Evolutionary conservation across 148 eudicot species (phyloP).

Genomic region (Linanthus parryae): DNA sequence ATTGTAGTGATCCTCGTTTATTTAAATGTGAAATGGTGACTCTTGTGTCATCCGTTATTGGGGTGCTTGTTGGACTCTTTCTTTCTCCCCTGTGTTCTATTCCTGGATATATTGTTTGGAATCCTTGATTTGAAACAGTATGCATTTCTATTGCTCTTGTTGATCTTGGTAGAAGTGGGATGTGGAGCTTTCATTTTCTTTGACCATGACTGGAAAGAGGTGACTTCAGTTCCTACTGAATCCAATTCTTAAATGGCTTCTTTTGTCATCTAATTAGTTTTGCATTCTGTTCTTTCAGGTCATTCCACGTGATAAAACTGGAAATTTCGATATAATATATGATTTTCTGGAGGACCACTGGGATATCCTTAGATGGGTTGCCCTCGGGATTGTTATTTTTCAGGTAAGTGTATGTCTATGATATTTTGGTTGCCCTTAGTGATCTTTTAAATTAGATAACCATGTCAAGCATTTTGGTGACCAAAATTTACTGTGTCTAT

Average conservation of each 20-base stretch:
- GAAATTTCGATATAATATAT: slow-evolving; percentile 65
- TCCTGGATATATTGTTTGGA: slow-evolving; percentile 6
- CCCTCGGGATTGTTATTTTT: slow-evolving; percentile 81
- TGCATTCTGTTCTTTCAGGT: slow-evolving; percentile 28
- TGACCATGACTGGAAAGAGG: slow-evolving; percentile 75
- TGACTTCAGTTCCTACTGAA: slow-evolving; percentile 23
- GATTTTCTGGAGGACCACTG: slow-evolving; percentile 70
- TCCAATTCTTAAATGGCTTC: slow-evolving; percentile 3
- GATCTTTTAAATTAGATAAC: too few relatives aligned
- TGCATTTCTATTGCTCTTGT: slow-evolving; percentile 60
- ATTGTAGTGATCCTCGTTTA: too few relatives aligned
- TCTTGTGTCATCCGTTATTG: too few relatives aligned
- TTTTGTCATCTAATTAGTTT: slow-evolving; percentile 4
- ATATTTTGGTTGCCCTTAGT: too few relatives aligned
- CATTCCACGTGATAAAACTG: slow-evolving; percentile 81
- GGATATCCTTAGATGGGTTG: slow-evolving; percentile 76
- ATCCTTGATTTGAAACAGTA: slow-evolving; percentile 71
- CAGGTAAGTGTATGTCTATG: slow-evolving; percentile 69
- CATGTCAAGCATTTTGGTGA: too few relatives aligned
- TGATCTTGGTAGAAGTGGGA: slow-evolving; percentile 78
- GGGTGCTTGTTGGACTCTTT: too few relatives aligned
- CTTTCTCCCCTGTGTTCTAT: background rate
- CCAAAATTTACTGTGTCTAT: too few relatives aligned
- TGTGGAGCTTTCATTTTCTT: slow-evolving; percentile 82
- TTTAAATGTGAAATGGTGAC: background rate